These are phyloP conservation scores for Coleophoma crateriformis DNA, from an alignment of 2,329 filamentous ascomycete genomes.

Conservation along the genomic window DNA sequence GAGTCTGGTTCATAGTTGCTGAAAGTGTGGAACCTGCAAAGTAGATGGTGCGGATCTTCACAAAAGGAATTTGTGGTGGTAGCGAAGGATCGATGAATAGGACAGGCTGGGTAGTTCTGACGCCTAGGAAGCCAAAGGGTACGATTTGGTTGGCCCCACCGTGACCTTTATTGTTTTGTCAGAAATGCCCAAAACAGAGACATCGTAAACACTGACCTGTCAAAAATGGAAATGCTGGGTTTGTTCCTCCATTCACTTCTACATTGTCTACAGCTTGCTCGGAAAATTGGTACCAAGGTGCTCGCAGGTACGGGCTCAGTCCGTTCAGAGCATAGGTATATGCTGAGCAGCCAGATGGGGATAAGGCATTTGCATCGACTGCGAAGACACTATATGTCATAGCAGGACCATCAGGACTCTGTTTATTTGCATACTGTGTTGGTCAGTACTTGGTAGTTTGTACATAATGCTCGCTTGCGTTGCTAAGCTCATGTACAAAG, in stretches of 20 bases:
- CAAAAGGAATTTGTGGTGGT: conserved; percentile 50
- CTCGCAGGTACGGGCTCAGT: conserved; percentile 57
- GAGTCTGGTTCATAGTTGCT: conserved; percentile 55
- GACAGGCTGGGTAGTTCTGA: conserved; percentile 52
- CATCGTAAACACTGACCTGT: conserved; percentile 39
- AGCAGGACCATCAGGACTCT: conserved; percentile 61
- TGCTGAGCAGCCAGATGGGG: conserved; percentile 60
- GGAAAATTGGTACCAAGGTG: conserved; percentile 66
- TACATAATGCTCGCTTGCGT: neutral
- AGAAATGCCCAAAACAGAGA: no score
- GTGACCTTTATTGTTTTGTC: conserved; percentile 27
- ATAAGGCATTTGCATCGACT: conserved; percentile 59
- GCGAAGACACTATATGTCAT: conserved; percentile 71
- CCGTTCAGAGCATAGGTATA: conserved; percentile 64
- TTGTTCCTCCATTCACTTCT: conserved; percentile 45
- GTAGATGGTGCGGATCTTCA: conserved; percentile 59
- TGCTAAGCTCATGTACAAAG: conserved; percentile 4
- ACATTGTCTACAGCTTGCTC: conserved; percentile 62
- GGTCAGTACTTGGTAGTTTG: no score
- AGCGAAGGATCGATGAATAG: conserved; percentile 60
- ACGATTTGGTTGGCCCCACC: conserved; percentile 64
- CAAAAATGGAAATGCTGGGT: conserved; percentile 49
- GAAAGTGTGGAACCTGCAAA: conserved; percentile 61
- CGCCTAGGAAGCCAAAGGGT: conserved; percentile 62
- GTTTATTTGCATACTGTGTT: conserved; percentile 56